phyloP scores from a whole-genome alignment of 2,329 filamentous ascomycete species.

The Parascedosporium putredinis region DNA sequence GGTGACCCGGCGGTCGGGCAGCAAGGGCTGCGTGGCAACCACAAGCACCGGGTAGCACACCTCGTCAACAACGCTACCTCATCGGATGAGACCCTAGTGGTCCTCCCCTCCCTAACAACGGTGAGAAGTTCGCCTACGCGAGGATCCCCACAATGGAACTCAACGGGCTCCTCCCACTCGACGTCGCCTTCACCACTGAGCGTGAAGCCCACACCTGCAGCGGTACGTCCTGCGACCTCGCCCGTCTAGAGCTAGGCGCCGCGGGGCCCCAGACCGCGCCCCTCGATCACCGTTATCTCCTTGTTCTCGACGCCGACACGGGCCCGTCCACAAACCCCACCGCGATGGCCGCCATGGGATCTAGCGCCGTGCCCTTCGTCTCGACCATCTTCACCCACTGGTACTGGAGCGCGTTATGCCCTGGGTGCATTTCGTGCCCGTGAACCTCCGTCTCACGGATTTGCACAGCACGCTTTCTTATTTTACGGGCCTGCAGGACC shows the following conservation, averaged over 20 bases:
- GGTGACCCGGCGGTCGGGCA: conserved; percentile 40
- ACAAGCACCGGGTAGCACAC: conserved; percentile 61
- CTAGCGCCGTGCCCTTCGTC: conserved; percentile 58
- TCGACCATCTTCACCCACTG: conserved; percentile 66
- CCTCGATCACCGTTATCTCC: conserved; percentile 58
- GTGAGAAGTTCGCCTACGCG: conserved; percentile 43
- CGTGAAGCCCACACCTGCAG: neutral
- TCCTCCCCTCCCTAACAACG: conserved; percentile 37
- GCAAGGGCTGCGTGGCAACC: conserved; percentile 55
- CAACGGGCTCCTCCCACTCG: conserved; percentile 40
- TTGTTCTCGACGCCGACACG: conserved; percentile 61
- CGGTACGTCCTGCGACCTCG: conserved; percentile 30
- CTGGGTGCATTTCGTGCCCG: conserved; percentile 73
- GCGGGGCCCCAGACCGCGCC: conserved; percentile 31
- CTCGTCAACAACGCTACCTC: conserved; percentile 49
- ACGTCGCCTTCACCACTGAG: conserved; percentile 40
- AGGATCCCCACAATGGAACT: conserved; percentile 41
- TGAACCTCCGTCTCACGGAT: conserved; percentile 63
- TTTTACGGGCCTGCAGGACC: conserved; percentile 49
- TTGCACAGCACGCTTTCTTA: conserved; percentile 66
- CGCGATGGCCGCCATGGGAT: conserved; percentile 50
- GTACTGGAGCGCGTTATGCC: conserved; percentile 63
- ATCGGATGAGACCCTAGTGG: conserved; percentile 37
- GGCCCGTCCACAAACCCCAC: conserved; percentile 52
- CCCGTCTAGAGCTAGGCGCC: conserved; percentile 37